phyloP scores from a whole-genome alignment of 306 rosid species.

The Casuarina cunninghamiana region DNA sequence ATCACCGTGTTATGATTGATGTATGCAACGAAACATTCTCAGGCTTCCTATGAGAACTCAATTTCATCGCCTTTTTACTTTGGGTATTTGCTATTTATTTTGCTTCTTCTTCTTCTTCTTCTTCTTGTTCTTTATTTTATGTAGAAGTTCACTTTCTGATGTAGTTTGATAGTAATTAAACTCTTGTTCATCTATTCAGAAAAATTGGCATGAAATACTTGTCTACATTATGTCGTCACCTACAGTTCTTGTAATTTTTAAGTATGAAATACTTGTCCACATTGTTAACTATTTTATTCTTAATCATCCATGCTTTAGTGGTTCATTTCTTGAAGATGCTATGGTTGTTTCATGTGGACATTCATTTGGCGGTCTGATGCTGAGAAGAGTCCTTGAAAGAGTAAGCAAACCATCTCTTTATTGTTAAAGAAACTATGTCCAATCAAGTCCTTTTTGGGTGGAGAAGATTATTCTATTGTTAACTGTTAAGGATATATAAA shows the following conservation, averaged over 20 bases:
- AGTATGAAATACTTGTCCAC: constrained; percentile 13
- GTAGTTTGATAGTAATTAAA: not conserved
- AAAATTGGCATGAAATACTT: constrained; percentile 20
- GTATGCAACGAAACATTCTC: not conserved
- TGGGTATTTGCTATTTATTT: constrained; percentile 1
- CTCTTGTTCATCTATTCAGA: constrained; percentile 11
- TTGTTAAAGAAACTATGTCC: not conserved
- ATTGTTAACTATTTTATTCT: constrained; percentile 26
- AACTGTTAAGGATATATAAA: not conserved
- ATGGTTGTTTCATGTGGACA: constrained; percentile 94
- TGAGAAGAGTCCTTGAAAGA: constrained; percentile 87
- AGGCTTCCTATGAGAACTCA: not conserved
- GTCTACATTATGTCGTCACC: constrained; percentile 16
- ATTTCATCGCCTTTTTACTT: constrained; percentile 1
- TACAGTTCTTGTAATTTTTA: constrained; percentile 2
- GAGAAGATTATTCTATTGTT: not conserved
- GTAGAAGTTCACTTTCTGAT: constrained; percentile 19
- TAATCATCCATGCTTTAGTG: constrained; percentile 44
- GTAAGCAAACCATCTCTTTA: constrained; percentile 54
- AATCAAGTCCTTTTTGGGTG: not conserved
- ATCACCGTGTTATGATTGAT: not conserved
- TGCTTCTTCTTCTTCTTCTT: not conserved
- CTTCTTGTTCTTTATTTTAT: not conserved
- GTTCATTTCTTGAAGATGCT: constrained; percentile 94
- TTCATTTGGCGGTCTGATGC: constrained; percentile 94